Conservation (phyloP, 164 flowering plant genomes). For the Saururus chinensis region DNA sequence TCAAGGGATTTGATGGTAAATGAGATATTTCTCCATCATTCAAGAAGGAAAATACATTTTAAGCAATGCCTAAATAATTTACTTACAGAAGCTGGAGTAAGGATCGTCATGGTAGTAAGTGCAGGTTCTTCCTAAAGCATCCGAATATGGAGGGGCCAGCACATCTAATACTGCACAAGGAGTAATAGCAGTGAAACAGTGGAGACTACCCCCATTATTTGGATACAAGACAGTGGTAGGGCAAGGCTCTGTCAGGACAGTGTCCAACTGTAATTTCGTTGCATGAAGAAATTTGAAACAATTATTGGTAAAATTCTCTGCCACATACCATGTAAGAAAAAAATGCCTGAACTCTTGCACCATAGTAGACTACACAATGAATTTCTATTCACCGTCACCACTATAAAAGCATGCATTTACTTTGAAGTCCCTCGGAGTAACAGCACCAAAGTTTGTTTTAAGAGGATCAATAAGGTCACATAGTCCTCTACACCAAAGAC, state of each 20-base stretch:
- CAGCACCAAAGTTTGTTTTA: background rate
- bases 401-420: too few species aligned
- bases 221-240: slow-evolving; percentile 66
- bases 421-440: too few species aligned
- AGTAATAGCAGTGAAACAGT: slow-evolving; percentile 84
- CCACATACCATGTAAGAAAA: too few species aligned
- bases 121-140: slow-evolving; percentile 70
- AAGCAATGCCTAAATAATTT: background rate
- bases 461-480: background rate
- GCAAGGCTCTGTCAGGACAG: slow-evolving; percentile 59
- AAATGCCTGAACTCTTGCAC: too few species aligned
- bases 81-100: slow-evolving; percentile 59
- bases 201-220: slow-evolving; percentile 72
- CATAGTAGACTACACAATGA: too few species aligned
- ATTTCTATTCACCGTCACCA: too few species aligned
- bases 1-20: background rate
- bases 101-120: slow-evolving; percentile 83
- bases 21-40: background rate
- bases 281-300: slow-evolving; percentile 12
- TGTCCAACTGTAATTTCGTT: slow-evolving; percentile 72
- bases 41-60: background rate
- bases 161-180: slow-evolving; percentile 93
- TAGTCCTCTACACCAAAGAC: too few species aligned
- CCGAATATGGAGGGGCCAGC: slow-evolving; percentile 81
- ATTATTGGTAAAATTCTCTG: too few species aligned